Conservation (phyloP, 306 rosid genomes). For the Canavalia ensiformis region DNA sequence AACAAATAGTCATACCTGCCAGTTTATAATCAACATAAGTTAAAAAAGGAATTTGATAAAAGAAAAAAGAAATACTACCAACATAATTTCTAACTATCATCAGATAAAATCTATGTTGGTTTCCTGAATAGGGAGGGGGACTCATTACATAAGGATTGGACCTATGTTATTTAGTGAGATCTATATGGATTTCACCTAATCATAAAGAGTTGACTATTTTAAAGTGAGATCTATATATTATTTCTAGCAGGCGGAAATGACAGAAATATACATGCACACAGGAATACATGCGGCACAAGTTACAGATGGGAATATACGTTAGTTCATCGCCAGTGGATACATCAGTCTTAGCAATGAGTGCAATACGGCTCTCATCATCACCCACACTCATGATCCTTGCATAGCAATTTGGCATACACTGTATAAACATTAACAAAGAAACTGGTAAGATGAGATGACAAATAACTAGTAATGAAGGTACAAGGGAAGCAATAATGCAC, state of each 20-base stretch:
- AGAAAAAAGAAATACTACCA: background rate
- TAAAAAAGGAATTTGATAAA: background rate
- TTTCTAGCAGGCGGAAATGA: conserved; percentile 39
- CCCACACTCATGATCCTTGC: conserved; percentile 97
- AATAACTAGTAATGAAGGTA: background rate
- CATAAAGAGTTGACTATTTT: no score
- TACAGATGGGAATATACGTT: conserved; percentile 63
- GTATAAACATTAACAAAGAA: conserved; percentile 40
- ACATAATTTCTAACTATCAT: background rate
- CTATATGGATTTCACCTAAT: background rate
- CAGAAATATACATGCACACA: conserved; percentile 4
- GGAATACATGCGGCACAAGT: conserved; percentile 2
- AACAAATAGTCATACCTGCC: conserved; percentile 91
- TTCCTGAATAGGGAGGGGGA: background rate
- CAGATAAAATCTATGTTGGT: no score
- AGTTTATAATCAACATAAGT: conserved; percentile 43
- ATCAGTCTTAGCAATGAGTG: conserved; percentile 82
- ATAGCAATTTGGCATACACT: conserved; percentile 96
- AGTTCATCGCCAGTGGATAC: conserved; percentile 84
- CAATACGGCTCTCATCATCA: conserved; percentile 82
- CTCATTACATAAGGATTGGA: background rate
- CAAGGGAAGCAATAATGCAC: background rate
- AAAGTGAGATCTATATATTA: background rate
- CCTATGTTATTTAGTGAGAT: background rate
- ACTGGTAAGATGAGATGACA: conserved; percentile 2